Evolutionary conservation across 2,329 filamentous ascomycete genomes (phyloP), one percentile per base, ranked within the genome.

Genomic region (Colletotrichum sp.): DNA sequence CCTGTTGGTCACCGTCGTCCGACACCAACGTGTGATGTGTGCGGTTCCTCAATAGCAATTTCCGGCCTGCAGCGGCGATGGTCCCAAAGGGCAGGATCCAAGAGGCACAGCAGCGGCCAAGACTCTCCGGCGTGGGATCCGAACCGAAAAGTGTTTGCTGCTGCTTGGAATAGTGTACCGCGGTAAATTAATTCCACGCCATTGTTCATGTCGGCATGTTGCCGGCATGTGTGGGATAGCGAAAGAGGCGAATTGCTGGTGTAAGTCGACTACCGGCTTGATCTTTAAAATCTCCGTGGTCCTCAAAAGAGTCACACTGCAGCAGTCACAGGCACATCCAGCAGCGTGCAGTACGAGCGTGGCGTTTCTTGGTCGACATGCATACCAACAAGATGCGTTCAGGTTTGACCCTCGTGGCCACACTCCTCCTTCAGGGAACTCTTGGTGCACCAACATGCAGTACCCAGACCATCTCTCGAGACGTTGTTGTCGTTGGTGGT

Each of bases 401-500:
- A 9, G 26, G 44, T 24, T 3, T 34, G 16, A 18, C 39, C 44
- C 15, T 65, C 15, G 26, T 39, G 12, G 64, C 57, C 18, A 30
- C 57, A 2, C 13, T 59, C 8, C 39, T 75, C 18, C 30, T 44
- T n/a, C 57, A n/a, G 18, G 70, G 22, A 8, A 28, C 12, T 18
- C 44, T 24, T 10, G 57, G 64, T 59, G 18, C 55, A 12, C 24
- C 26, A n/a, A 9, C 39, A 34, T 55, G 18, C 26, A 65, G 68
- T 57, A 71, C 16, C 32, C 39, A 71, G 22, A 64, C 59, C 32
- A 76, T 80, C 39, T 48, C 62, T 16, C 78, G 79, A 26, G 80
- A 81, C n/a, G 78, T 81, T n/a, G 67, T 63, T 44, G 73, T 89
- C 67, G 83, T 89, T 34, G 87, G 87, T 30, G 86, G 86, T 5